A percentile compares a stretch with the other conserved stretches of the same genome.
Evolutionary conservation across 768 basidiomycete species (phyloP).

Genomic region (Tulasnella sp.): DNA sequence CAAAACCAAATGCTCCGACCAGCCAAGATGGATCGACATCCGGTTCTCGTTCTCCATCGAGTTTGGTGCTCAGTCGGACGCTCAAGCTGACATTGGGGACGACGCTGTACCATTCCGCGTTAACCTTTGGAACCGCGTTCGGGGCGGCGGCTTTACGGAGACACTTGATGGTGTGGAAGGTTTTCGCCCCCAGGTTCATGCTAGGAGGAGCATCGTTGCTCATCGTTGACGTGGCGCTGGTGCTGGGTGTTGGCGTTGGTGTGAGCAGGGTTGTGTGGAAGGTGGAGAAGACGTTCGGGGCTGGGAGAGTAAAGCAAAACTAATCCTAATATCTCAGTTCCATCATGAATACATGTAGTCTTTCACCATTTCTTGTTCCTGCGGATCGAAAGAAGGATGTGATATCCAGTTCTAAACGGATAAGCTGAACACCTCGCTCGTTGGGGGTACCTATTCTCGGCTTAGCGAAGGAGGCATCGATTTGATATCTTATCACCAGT

Average conservation of each 20-base stretch:
- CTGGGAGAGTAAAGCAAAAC: neutral
- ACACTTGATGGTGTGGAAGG: constrained; percentile 98
- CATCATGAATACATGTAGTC: neutral
- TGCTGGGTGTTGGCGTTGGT: constrained; percentile 61
- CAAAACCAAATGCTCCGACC: constrained; percentile 31
- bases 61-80: constrained; percentile 35
- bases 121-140: constrained; percentile 65
- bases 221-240: constrained; percentile 63
- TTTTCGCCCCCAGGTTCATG: constrained; percentile 96
- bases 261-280: constrained; percentile 42
- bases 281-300: constrained; percentile 13
- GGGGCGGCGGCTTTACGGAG: constrained; percentile 71
- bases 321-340: neutral
- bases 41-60: neutral
- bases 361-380: too few relatives aligned
- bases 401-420: too few relatives aligned
- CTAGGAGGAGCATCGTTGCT: constrained; percentile 60
- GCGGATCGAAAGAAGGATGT: too few relatives aligned
- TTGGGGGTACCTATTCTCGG: too few relatives aligned
- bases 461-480: too few relatives aligned
- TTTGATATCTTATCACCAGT: too few relatives aligned
- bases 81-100: constrained; percentile 49
- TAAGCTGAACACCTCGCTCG: too few relatives aligned
- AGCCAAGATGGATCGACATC: constrained; percentile 26
- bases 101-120: constrained; percentile 61